Evolutionary conservation across 148 eudicot genomes (phyloP).

Genomic region (Nepenthes mirabilis): DNA sequence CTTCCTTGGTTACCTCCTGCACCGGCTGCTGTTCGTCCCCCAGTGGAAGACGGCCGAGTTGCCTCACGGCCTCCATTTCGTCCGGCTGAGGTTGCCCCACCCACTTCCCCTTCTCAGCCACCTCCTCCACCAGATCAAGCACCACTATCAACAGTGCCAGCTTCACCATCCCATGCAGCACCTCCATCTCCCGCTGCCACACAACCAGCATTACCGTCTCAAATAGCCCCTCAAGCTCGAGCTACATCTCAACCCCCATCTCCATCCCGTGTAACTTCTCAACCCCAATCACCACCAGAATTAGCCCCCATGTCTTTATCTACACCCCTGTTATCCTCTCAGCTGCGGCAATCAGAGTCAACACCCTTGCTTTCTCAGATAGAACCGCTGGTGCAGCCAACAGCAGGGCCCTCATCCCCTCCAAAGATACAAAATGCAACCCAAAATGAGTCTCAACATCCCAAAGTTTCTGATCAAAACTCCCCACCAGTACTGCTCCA

Average conservation of each 20-base stretch:
- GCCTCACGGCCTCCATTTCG: constrained; percentile 22
- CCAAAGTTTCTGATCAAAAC: too few species aligned
- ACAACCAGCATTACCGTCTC: neutral
- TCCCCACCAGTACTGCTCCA: too few species aligned
- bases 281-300: neutral
- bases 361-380: constrained; percentile 8
- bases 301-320: neutral
- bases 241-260: too few species aligned
- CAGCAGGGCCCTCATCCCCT: constrained; percentile 12
- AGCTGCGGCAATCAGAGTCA: constrained; percentile 3
- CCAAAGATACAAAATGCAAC: constrained; percentile 9
- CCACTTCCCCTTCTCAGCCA: neutral
- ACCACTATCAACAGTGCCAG: constrained; percentile 13
- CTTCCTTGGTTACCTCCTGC: constrained; percentile 31
- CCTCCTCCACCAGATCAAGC: constrained; percentile 3
- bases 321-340: neutral
- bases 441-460: constrained; percentile 7
- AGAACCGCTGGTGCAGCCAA: constrained; percentile 5
- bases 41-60: constrained; percentile 2
- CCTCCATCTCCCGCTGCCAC: constrained; percentile 10
- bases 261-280: too few species aligned
- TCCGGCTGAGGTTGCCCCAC: constrained; percentile 22
- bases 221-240: too few species aligned
- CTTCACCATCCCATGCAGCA: constrained; percentile 13
- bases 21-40: constrained; percentile 15